phyloP scores from a whole-genome alignment of 2,329 filamentous ascomycete genomes.

The Aurifilum marmelostoma region DNA sequence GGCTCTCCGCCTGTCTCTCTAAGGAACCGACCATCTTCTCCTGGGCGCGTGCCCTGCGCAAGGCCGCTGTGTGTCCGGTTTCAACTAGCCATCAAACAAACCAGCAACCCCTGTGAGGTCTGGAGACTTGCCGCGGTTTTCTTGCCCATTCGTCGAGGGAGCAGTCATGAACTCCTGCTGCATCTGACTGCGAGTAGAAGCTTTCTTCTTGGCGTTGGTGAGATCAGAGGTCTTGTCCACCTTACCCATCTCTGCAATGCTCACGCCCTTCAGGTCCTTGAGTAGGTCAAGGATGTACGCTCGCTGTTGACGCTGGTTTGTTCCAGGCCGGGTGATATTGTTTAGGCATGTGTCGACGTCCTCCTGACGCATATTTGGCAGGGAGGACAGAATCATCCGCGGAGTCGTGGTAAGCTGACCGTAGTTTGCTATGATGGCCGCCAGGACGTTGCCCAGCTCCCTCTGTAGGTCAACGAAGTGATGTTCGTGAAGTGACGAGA shows the following conservation, averaged over 20 bases:
- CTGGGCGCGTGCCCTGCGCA: not conserved
- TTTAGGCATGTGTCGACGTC: conserved; percentile 69
- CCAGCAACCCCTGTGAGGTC: conserved; percentile 61
- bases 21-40: not conserved
- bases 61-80: not conserved
- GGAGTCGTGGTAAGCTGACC: conserved; percentile 71
- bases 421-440: conserved; percentile 80
- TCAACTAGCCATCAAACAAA: conserved; percentile 44
- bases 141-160: conserved; percentile 40
- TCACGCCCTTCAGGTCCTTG: conserved; percentile 84
- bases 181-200: conserved; percentile 56
- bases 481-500: conserved; percentile 88
- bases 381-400: conserved; percentile 71
- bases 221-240: conserved; percentile 59
- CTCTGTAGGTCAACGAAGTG: conserved; percentile 98
- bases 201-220: conserved; percentile 25
- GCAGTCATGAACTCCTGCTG: conserved; percentile 68
- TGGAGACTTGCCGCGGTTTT: conserved; percentile 41
- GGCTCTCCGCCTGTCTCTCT: not conserved
- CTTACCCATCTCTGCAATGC: conserved; percentile 91
- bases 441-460: conserved; percentile 86
- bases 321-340: conserved; percentile 60
- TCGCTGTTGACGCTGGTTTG: conserved; percentile 75
- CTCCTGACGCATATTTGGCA: conserved; percentile 74
- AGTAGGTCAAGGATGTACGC: conserved; percentile 82